Conservation (phyloP, 2,329 filamentous ascomycete species). For the Cytospora mali region DNA sequence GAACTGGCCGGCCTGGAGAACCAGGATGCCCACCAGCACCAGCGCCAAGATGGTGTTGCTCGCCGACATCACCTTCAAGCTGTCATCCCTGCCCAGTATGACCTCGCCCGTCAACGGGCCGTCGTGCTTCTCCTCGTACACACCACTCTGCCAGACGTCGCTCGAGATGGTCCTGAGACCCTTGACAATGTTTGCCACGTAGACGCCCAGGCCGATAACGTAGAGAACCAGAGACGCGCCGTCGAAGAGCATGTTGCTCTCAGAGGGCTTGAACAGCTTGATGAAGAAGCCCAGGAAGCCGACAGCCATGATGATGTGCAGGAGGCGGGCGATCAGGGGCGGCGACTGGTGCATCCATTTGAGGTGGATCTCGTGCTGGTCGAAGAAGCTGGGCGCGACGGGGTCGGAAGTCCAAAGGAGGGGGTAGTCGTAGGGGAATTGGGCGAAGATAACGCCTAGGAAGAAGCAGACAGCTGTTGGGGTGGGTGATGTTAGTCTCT, state of each 20-base stretch:
- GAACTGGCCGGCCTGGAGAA: conserved; percentile 96
- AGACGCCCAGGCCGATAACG: conserved; percentile 86
- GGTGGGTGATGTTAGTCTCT: conserved; percentile 24
- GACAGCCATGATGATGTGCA: conserved; percentile 89
- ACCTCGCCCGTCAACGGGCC: conserved; percentile 60
- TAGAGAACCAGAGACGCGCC: conserved; percentile 80
- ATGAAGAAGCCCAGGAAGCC: conserved; percentile 86
- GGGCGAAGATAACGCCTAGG: conserved; percentile 95
- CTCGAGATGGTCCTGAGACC: conserved; percentile 81
- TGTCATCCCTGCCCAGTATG: conserved; percentile 82
- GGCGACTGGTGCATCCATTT: conserved; percentile 89
- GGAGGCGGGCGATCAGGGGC: conserved; percentile 86
- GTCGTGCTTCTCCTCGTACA: conserved; percentile 44
- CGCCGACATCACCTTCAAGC: conserved; percentile 84
- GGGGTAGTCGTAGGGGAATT: conserved; percentile 93
- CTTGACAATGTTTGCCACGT: conserved; percentile 95
- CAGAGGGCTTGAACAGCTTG: conserved; percentile 92
- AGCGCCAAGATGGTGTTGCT: conserved; percentile 96
- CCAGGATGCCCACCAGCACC: conserved; percentile 86
- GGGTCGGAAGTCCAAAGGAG: conserved; percentile 76
- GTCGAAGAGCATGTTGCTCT: conserved; percentile 95
- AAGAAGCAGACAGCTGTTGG: conserved; percentile 85
- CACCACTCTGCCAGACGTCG: conserved; percentile 58
- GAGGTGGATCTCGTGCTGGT: conserved; percentile 86
- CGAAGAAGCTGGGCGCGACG: conserved; percentile 70